A percentile compares a stretch with the other conserved stretches of the same genome.
phyloP scores from a whole-genome alignment of 768 basidiomycete genomes.

The Lactarius psammicola region DNA sequence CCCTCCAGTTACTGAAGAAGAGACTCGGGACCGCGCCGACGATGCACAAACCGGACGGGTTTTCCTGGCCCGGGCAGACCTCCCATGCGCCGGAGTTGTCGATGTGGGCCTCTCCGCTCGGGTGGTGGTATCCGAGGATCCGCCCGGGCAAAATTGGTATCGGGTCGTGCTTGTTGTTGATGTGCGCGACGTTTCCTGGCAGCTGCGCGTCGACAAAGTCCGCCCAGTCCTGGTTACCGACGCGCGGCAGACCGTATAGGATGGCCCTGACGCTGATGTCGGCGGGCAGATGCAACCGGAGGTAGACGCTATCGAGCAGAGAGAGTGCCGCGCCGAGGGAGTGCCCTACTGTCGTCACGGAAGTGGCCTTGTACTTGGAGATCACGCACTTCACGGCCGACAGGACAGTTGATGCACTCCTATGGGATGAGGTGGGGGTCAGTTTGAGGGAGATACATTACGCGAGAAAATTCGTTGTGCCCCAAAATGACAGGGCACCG shows the following conservation, averaged over 20 bases:
- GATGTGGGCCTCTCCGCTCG: conserved; percentile 57
- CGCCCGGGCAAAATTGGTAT: conserved; percentile 58
- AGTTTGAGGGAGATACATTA: background rate
- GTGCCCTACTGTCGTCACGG: conserved; percentile 43
- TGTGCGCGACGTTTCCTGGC: conserved; percentile 31
- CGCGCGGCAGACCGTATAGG: conserved; percentile 49
- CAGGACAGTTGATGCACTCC: conserved; percentile 43
- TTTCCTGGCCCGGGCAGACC: conserved; percentile 40
- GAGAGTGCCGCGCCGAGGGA: conserved; percentile 36
- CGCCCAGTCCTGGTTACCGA: conserved; percentile 42
- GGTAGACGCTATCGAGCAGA: conserved; percentile 33
- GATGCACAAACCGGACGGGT: background rate
- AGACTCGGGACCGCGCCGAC: background rate
- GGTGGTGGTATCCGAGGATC: conserved; percentile 50
- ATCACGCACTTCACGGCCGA: conserved; percentile 44
- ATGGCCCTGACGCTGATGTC: conserved; percentile 40
- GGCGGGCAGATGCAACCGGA: conserved; percentile 32
- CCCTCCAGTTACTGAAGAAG: background rate
- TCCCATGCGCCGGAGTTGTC: conserved; percentile 39
- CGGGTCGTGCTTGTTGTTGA: conserved; percentile 42
- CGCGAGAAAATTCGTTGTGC: background rate
- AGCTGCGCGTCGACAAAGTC: conserved; percentile 27
- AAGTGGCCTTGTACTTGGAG: conserved; percentile 36
- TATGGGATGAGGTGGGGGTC: background rate
- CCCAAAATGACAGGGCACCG: too few relatives aligned